These are phyloP conservation scores for Hypoxylon cercidicola DNA, from an alignment of 495 filamentous ascomycete genomes.

Conservation along the genomic window DNA sequence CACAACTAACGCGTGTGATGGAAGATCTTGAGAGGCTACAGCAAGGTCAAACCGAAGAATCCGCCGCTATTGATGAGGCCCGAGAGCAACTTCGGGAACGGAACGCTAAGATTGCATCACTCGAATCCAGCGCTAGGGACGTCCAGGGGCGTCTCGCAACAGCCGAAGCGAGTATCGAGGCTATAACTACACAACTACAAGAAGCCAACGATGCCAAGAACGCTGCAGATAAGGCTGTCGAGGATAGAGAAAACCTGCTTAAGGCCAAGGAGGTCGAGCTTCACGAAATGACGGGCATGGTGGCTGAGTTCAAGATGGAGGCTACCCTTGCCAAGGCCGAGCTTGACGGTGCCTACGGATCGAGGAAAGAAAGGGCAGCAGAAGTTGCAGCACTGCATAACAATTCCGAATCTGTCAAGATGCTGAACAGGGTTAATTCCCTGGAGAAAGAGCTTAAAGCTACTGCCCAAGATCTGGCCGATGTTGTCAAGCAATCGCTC, in stretches of 20 bases:
- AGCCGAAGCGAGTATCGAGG: constrained; percentile 47
- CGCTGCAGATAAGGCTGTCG: constrained; percentile 46
- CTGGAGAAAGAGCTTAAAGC: constrained; percentile 83
- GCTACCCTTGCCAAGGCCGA: constrained; percentile 92
- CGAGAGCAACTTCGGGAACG: constrained; percentile 63
- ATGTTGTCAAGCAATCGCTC: constrained; percentile 84
- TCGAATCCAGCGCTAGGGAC: constrained; percentile 56
- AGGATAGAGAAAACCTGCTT: constrained; percentile 55
- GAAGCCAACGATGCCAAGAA: constrained; percentile 50
- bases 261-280: constrained; percentile 72
- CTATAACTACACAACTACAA: constrained; percentile 49
- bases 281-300: constrained; percentile 78
- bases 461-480: constrained; percentile 86
- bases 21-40: constrained; percentile 62
- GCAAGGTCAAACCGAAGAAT: constrained; percentile 48
- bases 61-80: constrained; percentile 49
- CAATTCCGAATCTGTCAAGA: constrained; percentile 70
- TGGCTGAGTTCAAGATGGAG: constrained; percentile 89
- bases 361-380: constrained; percentile 78
- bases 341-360: constrained; percentile 92
- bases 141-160: constrained; percentile 49
- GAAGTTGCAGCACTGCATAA: constrained; percentile 76
- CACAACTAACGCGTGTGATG: constrained; percentile 61
- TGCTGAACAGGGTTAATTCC: constrained; percentile 68
- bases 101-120: constrained; percentile 58